A percentile compares a stretch with the other conserved stretches of the same genome.
Conservation (phyloP, 495 filamentous ascomycete genomes). For the Podospora anserina region DNA sequence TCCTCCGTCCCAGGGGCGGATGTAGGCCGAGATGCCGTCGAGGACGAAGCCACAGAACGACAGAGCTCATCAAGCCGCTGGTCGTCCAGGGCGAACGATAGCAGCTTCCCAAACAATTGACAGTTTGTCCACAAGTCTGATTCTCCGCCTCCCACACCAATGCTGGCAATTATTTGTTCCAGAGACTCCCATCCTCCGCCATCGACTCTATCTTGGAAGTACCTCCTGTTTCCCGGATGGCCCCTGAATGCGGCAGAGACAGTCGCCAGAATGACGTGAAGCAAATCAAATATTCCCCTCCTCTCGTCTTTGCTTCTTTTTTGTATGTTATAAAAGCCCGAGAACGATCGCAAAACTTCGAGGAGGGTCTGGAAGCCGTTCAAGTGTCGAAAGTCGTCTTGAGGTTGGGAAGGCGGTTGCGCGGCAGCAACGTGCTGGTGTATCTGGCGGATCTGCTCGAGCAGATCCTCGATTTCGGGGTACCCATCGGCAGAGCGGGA, state of each 20-base stretch:
- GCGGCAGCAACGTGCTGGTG: conserved; percentile 48
- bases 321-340: conserved; percentile 67
- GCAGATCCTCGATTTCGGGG: conserved; percentile 41
- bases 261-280: conserved; percentile 66
- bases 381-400: conserved; percentile 81
- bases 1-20: not conserved
- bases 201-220: conserved; percentile 70
- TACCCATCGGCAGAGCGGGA: conserved; percentile 30
- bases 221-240: conserved; percentile 82
- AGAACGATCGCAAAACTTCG: conserved; percentile 61
- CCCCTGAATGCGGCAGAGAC: conserved; percentile 72
- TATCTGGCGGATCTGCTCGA: conserved; percentile 42
- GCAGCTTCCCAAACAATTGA: conserved; percentile 78
- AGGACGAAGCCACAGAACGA: conserved; percentile 33
- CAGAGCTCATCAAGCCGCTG: conserved; percentile 57
- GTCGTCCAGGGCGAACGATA: conserved; percentile 79
- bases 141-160: conserved; percentile 57
- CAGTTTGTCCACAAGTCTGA: conserved; percentile 61
- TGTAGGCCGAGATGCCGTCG: not conserved
- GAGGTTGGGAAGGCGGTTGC: conserved; percentile 41
- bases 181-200: conserved; percentile 77
- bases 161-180: conserved; percentile 62
- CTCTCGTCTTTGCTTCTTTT: conserved; percentile 58
- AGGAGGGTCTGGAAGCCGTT: conserved; percentile 76
- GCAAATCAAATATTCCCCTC: conserved; percentile 61